phyloP scores from a whole-genome alignment of 495 filamentous ascomycete genomes.

The Talaromyces borbonicus region DNA sequence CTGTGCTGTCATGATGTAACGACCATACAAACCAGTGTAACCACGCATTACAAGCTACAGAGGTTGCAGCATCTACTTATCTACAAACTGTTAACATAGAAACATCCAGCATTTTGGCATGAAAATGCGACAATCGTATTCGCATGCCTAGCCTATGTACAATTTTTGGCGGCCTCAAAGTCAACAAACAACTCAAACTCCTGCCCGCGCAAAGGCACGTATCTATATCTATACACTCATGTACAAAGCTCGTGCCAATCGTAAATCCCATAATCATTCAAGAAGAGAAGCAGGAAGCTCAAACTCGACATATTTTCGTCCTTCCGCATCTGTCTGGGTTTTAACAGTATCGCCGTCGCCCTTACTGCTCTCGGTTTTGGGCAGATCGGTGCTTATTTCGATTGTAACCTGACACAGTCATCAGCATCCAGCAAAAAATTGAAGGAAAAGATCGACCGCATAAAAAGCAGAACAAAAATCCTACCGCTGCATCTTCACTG shows the following conservation, averaged over 20 bases:
- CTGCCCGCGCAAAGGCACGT: too few species aligned
- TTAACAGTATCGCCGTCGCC: constrained; percentile 10
- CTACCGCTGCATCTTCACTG: constrained; percentile 57
- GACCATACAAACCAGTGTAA: too few species aligned
- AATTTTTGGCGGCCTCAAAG: too few species aligned
- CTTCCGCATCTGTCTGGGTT: constrained; percentile 14
- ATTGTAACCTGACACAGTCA: constrained; percentile 48
- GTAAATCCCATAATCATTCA: constrained; percentile 16
- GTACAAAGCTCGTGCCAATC: too few species aligned
- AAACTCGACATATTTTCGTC: constrained; percentile 25
- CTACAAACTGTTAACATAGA: too few species aligned
- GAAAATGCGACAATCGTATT: too few species aligned
- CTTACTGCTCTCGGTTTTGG: constrained; percentile 39
- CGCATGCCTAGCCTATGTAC: too few species aligned
- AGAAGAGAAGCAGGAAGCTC: constrained; percentile 30
- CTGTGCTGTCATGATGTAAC: too few species aligned
- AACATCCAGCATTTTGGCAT: too few species aligned
- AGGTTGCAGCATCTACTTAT: too few species aligned
- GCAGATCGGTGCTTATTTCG: constrained; percentile 52
- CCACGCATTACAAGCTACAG: too few species aligned
- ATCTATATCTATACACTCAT: constrained; percentile 7
- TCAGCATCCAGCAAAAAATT: constrained; percentile 9
- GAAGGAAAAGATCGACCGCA: constrained; percentile 19
- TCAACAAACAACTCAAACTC: too few species aligned
- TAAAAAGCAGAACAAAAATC: constrained; percentile 24